Percentiles rank a stretch among this genome's conserved stretches.
These are phyloP conservation scores for Lentinus brumalis DNA, from an alignment of 768 basidiomycete species.

Conservation along the genomic window DNA sequence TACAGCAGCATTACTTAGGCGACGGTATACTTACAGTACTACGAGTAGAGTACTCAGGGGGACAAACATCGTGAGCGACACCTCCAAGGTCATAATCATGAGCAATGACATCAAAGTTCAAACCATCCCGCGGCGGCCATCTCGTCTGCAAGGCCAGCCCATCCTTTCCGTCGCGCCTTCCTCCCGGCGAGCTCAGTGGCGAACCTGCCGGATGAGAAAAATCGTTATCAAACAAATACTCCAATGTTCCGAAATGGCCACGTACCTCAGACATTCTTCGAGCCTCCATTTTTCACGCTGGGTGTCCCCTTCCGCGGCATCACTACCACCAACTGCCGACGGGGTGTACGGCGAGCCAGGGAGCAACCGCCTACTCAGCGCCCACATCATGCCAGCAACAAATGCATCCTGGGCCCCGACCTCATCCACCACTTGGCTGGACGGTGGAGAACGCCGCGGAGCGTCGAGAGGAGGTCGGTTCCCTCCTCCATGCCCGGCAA, in stretches of 20 bases:
- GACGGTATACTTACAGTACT: too few relatives aligned
- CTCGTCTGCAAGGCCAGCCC: slow-evolving; percentile 72
- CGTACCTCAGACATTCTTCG: slow-evolving; percentile 79
- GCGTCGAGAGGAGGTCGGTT: slow-evolving; percentile 3
- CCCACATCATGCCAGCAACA: slow-evolving; percentile 86
- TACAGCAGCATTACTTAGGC: too few relatives aligned
- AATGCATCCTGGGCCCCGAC: slow-evolving; percentile 82
- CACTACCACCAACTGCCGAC: slow-evolving; percentile 12
- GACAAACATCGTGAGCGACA: background rate
- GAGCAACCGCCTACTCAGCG: slow-evolving; percentile 67
- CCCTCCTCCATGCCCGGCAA: slow-evolving; percentile 35
- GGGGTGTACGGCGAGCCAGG: slow-evolving; percentile 80
- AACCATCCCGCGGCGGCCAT: slow-evolving; percentile 81
- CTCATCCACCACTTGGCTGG: slow-evolving; percentile 58
- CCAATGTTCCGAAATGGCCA: background rate
- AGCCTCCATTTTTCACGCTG: slow-evolving; percentile 65
- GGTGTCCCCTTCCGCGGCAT: slow-evolving; percentile 17
- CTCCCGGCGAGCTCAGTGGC: slow-evolving; percentile 82
- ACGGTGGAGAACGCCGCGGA: background rate
- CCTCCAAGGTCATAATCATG: background rate
- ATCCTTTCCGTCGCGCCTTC: slow-evolving; percentile 61
- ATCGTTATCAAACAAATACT: background rate
- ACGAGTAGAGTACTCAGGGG: too few relatives aligned
- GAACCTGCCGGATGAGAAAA: slow-evolving; percentile 50
- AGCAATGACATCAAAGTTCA: slow-evolving; percentile 32